Conservation (phyloP, 768 basidiomycete species). For the Termitomyces sp. region DNA sequence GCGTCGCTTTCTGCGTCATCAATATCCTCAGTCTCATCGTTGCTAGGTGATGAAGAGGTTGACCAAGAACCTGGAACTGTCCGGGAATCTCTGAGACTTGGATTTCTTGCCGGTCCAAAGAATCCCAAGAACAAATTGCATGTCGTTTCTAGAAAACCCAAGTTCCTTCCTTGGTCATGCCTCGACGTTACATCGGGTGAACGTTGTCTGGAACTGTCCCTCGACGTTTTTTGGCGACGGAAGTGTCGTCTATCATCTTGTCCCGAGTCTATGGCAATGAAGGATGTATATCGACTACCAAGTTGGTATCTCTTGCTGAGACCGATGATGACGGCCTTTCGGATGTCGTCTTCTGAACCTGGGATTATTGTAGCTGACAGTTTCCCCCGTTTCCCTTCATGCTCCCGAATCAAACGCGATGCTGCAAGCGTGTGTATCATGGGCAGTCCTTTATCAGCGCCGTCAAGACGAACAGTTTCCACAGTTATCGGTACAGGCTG, state of each 20-base stretch:
- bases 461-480: constrained; percentile 22
- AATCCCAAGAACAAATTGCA: constrained; percentile 1
- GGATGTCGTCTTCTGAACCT: constrained; percentile 28
- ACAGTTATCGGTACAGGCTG: constrained; percentile 24
- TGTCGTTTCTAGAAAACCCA: neutral
- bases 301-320: constrained; percentile 49
- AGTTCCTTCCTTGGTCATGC: neutral
- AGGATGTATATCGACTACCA: constrained; percentile 47
- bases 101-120: neutral
- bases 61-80: constrained; percentile 17
- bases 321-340: constrained; percentile 39
- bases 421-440: constrained; percentile 52
- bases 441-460: constrained; percentile 25
- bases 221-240: neutral
- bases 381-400: constrained; percentile 30
- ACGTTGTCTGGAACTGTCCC: neutral
- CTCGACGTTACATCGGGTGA: neutral
- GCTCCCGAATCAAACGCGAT: constrained; percentile 45
- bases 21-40: constrained; percentile 19
- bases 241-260: constrained; percentile 12
- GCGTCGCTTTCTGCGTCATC: neutral
- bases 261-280: constrained; percentile 45
- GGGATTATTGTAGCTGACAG: constrained; percentile 22
- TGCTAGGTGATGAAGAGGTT: constrained; percentile 10
- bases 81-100: neutral